Evolutionary conservation across 2,329 filamentous ascomycete species (phyloP), one percentile per base, ranked within the genome.

Genomic region (Cytospora leucostoma): DNA sequence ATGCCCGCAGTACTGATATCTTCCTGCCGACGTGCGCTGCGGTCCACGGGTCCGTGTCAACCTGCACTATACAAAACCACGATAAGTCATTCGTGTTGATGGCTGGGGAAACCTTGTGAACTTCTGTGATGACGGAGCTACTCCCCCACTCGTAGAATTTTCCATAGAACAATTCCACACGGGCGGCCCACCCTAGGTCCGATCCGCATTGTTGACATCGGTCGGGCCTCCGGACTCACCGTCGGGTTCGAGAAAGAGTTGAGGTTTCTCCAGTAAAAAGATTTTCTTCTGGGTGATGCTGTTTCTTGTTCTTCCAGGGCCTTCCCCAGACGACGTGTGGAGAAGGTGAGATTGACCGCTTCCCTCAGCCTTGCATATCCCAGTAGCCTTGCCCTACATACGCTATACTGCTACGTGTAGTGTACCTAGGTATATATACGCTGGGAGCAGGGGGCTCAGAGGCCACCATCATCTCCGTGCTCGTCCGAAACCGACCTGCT

Each of bases 131-230:
- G 61, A 55, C 61, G 49, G 49, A 49, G 37, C 32, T 52, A 17
- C 57, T 51, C 34, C 56, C 64, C 64, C 64, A 64, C 64, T 40
- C 64, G 56, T 66, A 19, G 64, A 66, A 66, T 61, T 64, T 65
- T 64, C 61, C 53, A 66, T 66, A 50, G 64, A 66, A 66, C 57
- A 59, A 64, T 61, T 58, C 61, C 59, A 61, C 64, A 66, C 64
- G 40, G n/a, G 35, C 47, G 49, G 35, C 53, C 61, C 64, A 64
- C 64, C 27, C 44, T 59, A 44, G 33, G 54, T 51, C 27, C 56
- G 53, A 61, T 64, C 60, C 61, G 38, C 58, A 38, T 37, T 56
- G 49, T 49, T 44, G 53, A 34, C 38, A 27, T 32, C 49, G 51
- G 59, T 44, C 59, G 59, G 58, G 38, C 58, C 37, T 55, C 58